Conservation (phyloP, 768 basidiomycete species). For the Kwoniella mangroviensis region DNA sequence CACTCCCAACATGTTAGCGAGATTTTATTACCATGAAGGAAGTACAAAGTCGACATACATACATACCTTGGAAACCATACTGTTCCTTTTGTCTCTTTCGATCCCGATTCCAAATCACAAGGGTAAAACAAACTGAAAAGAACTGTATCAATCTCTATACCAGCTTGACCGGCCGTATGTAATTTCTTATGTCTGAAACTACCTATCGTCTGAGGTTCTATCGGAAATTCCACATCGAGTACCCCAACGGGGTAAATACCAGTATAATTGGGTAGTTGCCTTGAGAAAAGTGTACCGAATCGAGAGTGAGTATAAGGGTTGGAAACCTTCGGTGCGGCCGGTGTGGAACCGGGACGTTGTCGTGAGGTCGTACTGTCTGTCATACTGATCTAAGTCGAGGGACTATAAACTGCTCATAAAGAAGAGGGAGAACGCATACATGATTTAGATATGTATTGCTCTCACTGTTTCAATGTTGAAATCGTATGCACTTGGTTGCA, state of each 20-base stretch:
- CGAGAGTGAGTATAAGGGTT: conserved; percentile 6
- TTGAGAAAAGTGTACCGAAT: conserved; percentile 17
- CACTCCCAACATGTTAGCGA: not conserved
- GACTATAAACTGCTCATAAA: no score
- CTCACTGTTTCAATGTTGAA: not conserved
- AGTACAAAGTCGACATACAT: not conserved
- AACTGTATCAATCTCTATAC: conserved; percentile 32
- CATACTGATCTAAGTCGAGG: not conserved
- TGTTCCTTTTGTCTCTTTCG: conserved; percentile 6
- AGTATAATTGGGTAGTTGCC: conserved; percentile 17
- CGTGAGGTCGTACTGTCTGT: conserved; percentile 16
- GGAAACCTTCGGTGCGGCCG: conserved; percentile 19
- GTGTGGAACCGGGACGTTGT: conserved; percentile 18
- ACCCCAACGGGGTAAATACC: conserved; percentile 23
- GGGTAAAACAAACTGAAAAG: conserved; percentile 32
- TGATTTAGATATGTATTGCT: no score
- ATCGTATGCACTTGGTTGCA: no score
- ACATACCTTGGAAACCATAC: conserved; percentile 30
- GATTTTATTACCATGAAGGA: not conserved
- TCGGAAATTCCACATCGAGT: conserved; percentile 23
- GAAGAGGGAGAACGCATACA: no score
- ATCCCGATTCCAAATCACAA: conserved; percentile 3
- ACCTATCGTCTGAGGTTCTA: conserved; percentile 22
- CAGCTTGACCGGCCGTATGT: conserved; percentile 2
- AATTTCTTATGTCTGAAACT: conserved; percentile 22